Base-by-base conservation (phyloP, 345 rosid species). In the Jatropha curcas region DNA sequence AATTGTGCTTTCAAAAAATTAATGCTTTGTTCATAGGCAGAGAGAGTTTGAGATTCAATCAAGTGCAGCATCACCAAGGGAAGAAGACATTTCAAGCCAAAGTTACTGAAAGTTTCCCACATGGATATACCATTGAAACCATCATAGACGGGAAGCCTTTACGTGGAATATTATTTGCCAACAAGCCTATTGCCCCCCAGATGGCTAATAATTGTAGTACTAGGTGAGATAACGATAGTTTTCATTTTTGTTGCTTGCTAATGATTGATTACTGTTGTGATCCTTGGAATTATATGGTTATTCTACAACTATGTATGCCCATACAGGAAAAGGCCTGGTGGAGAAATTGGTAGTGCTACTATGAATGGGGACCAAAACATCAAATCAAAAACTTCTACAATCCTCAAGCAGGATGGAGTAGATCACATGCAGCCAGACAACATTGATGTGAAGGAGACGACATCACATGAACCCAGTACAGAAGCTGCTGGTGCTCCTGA, bases 111-210 rank as follows among this genome's bases (percentile, higher is more conserved):
- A 86, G 84, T 75, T 86, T 84, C 67, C 84, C 87, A 33, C 85
- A 83, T 83, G 95, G 98, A 64, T 91, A 84, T 84, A 86, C 89
- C 55, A 83, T 96, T 57, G 96, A 96, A 82, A 93, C 99, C 56
- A 73, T 82, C 69, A 88, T 96, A 73, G 92, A 88, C 68, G 99
- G 99, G 71, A 93, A 87, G 84, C 83, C 88, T 80, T 86, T 96
- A 30, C 92, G 90, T 64, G 97, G 98, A 67, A 82, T 96, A 75
- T 60, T 96, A 77, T 89, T 96, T 83, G 75, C 92, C 61, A 88
- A 84, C 87, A 93, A 88, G 71, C 88, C 86, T 41, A 77, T 60
- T 68, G 59, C 86, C 39, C 39, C 77, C 75, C 77, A 53, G 28
- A 34, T 81, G 67, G 62, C 71, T 65, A 65, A 72, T 80, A 79